Evolutionary conservation across 495 filamentous ascomycete genomes (phyloP).

Genomic region (Neurospora pannonica): DNA sequence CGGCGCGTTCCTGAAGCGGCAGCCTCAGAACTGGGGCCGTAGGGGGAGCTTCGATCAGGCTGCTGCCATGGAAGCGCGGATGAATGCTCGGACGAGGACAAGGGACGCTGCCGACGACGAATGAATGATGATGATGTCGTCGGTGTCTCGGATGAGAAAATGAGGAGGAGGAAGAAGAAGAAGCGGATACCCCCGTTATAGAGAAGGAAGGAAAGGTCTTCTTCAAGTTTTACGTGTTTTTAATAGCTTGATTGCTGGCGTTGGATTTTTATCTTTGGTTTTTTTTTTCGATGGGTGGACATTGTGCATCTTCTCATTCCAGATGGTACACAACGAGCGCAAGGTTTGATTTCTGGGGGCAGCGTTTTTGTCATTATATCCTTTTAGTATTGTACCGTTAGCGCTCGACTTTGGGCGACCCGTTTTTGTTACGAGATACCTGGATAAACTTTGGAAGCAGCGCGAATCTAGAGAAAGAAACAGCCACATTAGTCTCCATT

Average conservation of each 20-base stretch:
- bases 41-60: slow-evolving; percentile 56
- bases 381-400: not conserved
- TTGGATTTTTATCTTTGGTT: not conserved
- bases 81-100: slow-evolving; percentile 2
- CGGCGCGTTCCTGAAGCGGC: slow-evolving; percentile 84
- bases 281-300: not conserved
- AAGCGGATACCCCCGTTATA: not conserved
- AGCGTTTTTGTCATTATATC: not conserved
- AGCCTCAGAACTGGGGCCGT: slow-evolving; percentile 86
- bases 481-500: not conserved
- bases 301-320: not conserved
- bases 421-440: not conserved
- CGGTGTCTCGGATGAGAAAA: not conserved
- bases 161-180: not conserved
- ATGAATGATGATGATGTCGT: not conserved
- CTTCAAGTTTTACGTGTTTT: not conserved
- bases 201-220: not conserved
- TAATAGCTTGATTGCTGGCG: not conserved
- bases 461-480: not conserved
- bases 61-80: slow-evolving; percentile 5
- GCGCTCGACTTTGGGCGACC: not conserved
- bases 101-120: not conserved
- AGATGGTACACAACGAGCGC: not conserved
- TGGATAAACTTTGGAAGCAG: not conserved
- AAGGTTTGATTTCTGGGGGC: not conserved